Conservation (phyloP, 2,329 filamentous ascomycete genomes). For the Ceratocystis lukuohia region DNA sequence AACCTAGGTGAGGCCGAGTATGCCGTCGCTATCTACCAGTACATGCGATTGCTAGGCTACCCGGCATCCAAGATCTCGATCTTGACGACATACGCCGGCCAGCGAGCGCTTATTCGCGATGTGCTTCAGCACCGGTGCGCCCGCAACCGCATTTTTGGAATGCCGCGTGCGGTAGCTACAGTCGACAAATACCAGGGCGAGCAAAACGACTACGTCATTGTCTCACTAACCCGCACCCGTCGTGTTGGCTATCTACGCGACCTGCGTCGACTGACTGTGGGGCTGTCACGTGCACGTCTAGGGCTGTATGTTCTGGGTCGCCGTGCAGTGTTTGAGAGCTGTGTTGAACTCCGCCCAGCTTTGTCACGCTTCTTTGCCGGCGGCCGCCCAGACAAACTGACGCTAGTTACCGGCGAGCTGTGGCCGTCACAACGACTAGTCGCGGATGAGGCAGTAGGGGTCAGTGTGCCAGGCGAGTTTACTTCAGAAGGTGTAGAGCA, state of each 20-base stretch:
- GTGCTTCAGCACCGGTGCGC: constrained; percentile 74
- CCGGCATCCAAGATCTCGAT: constrained; percentile 74
- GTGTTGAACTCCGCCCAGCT: constrained; percentile 73
- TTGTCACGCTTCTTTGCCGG: constrained; percentile 60
- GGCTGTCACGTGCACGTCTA: constrained; percentile 78
- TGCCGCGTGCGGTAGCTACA: constrained; percentile 81
- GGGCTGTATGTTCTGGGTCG: constrained; percentile 88
- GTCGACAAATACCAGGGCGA: constrained; percentile 99
- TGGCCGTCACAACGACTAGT: constrained; percentile 51
- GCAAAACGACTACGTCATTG: constrained; percentile 95
- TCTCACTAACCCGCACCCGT: constrained; percentile 81
- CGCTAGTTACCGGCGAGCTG: constrained; percentile 73
- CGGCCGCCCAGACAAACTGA: constrained; percentile 60
- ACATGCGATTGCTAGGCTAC: constrained; percentile 93
- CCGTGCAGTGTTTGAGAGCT: constrained; percentile 74
- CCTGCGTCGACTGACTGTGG: constrained; percentile 84
- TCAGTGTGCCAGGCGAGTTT: constrained; percentile 41
- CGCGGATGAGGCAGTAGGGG: constrained; percentile 29
- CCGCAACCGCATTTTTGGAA: constrained; percentile 69
- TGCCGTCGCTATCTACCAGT: constrained; percentile 86
- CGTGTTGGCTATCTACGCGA: constrained; percentile 87
- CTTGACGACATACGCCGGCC: constrained; percentile 84
- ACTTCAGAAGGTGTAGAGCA: constrained; percentile 89
- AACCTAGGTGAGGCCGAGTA: constrained; percentile 97
- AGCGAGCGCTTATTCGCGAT: constrained; percentile 75